These are phyloP conservation scores for Jamesozyma rosinii DNA, from an alignment of 805 yeast species.

Conservation along the genomic window DNA sequence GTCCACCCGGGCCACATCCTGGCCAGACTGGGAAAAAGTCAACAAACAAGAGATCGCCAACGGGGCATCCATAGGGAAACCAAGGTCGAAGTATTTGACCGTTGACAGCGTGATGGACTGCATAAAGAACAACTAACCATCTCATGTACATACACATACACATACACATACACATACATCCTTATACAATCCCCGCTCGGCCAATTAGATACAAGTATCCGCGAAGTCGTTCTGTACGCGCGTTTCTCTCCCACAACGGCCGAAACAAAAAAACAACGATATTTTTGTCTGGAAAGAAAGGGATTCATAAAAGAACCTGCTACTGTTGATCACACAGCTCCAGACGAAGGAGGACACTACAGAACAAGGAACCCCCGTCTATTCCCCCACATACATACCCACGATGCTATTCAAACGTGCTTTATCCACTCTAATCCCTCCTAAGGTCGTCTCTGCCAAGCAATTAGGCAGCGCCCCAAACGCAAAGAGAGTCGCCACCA, in stretches of 20 bases:
- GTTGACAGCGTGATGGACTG: background rate
- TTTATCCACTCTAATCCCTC: slow-evolving; percentile 93
- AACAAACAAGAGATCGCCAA: slow-evolving; percentile 16
- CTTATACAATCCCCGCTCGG: background rate
- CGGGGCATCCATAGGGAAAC: slow-evolving; percentile 9
- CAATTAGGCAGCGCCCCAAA: slow-evolving; percentile 93
- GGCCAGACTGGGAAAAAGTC: slow-evolving; percentile 27
- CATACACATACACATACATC: background rate
- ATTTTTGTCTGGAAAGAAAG: background rate
- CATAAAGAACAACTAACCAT: background rate
- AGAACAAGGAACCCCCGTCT: background rate
- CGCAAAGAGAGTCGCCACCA: slow-evolving; percentile 93
- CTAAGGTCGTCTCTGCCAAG: slow-evolving; percentile 95
- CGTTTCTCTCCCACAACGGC: too few species aligned
- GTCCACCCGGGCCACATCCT: slow-evolving; percentile 13
- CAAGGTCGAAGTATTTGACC: slow-evolving; percentile 5
- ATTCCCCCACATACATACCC: background rate
- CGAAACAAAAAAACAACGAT: background rate
- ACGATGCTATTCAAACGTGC: slow-evolving; percentile 71
- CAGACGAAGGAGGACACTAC: background rate
- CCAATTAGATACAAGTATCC: slow-evolving; percentile 3
- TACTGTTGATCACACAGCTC: background rate
- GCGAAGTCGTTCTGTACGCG: background rate
- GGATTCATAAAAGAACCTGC: background rate
- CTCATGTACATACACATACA: background rate